phyloP scores from a whole-genome alignment of 805 yeast genomes.

The Candida golubevii region DNA sequence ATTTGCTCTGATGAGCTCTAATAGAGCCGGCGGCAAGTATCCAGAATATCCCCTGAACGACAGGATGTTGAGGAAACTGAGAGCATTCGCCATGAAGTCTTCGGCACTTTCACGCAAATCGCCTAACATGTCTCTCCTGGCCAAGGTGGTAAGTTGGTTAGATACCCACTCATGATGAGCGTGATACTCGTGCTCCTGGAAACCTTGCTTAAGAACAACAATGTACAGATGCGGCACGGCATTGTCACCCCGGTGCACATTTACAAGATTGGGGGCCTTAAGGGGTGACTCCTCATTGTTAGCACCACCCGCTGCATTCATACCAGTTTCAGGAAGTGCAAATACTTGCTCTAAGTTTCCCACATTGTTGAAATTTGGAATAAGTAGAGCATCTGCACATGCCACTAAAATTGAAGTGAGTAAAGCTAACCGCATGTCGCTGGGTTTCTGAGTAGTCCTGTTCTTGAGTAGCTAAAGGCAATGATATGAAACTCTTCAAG shows the following conservation, averaged over 20 bases:
- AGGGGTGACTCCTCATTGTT: neutral
- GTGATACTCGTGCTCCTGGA: conserved; percentile 4
- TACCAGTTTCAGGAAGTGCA: conserved; percentile 2
- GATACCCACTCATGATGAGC: conserved; percentile 15
- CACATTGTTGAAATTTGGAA: conserved; percentile 11
- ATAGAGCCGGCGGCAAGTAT: conserved; percentile 16
- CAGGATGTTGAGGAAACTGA: conserved; percentile 10
- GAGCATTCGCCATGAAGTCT: conserved; percentile 4
- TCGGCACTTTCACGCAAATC: conserved; percentile 11
- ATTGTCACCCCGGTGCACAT: neutral
- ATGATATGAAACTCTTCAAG: too few relatives aligned
- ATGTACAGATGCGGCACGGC: conserved; percentile 13
- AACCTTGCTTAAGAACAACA: conserved; percentile 15
- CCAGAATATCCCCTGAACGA: conserved; percentile 20
- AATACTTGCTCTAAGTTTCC: conserved; percentile 8
- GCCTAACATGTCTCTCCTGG: conserved; percentile 22
- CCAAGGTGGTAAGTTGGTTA: conserved; percentile 2
- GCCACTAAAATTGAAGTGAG: conserved; percentile 6
- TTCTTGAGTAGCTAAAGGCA: too few relatives aligned
- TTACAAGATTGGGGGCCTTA: neutral
- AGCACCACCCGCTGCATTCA: neutral
- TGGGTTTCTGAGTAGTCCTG: too few relatives aligned
- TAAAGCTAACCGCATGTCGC: conserved; percentile 3
- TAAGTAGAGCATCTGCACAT: conserved; percentile 9
- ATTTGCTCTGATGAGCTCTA: conserved; percentile 13